Conservation (phyloP, 148 eudicot species). For the Nepenthes mirabilis region DNA sequence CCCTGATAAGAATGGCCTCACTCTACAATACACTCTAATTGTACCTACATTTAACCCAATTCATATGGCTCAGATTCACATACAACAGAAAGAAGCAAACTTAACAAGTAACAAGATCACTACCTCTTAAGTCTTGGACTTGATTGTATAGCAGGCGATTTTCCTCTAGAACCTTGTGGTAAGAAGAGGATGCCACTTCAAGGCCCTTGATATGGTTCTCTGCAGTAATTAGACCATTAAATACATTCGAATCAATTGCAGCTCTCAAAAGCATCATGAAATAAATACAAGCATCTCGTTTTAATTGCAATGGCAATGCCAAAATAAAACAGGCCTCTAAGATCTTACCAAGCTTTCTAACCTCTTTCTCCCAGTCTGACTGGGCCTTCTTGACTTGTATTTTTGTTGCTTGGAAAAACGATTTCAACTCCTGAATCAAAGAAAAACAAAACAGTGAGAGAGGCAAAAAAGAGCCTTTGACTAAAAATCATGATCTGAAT, state of each 20-base stretch:
- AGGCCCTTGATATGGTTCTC: slow-evolving; percentile 63
- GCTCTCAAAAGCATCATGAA: not conserved
- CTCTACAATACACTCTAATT: slow-evolving; percentile 91
- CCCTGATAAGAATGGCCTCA: slow-evolving; percentile 65
- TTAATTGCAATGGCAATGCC: not conserved
- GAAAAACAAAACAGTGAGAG: not conserved
- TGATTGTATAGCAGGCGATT: slow-evolving; percentile 79
- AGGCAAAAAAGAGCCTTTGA: not conserved
- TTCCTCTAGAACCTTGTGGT: slow-evolving; percentile 88
- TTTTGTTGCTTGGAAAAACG: slow-evolving; percentile 37
- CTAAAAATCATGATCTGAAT: not conserved
- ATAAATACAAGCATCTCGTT: not conserved
- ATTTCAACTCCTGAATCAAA: slow-evolving; percentile 47
- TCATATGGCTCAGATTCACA: not conserved
- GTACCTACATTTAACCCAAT: slow-evolving; percentile 34
- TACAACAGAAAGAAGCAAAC: not conserved
- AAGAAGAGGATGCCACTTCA: slow-evolving; percentile 72
- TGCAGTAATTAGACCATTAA: slow-evolving; percentile 14
- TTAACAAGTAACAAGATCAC: not conserved
- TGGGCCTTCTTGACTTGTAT: slow-evolving; percentile 40
- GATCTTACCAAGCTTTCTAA: slow-evolving; percentile 48
- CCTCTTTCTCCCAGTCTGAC: slow-evolving; percentile 62
- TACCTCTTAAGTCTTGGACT: slow-evolving; percentile 96
- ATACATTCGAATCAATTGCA: not conserved
- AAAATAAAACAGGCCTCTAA: slow-evolving; percentile 1